A percentile compares a stretch with the other conserved stretches of the same genome.
These are phyloP conservation scores for Ophiostoma ips DNA, from an alignment of 2,329 filamentous ascomycete genomes.

Conservation along the genomic window DNA sequence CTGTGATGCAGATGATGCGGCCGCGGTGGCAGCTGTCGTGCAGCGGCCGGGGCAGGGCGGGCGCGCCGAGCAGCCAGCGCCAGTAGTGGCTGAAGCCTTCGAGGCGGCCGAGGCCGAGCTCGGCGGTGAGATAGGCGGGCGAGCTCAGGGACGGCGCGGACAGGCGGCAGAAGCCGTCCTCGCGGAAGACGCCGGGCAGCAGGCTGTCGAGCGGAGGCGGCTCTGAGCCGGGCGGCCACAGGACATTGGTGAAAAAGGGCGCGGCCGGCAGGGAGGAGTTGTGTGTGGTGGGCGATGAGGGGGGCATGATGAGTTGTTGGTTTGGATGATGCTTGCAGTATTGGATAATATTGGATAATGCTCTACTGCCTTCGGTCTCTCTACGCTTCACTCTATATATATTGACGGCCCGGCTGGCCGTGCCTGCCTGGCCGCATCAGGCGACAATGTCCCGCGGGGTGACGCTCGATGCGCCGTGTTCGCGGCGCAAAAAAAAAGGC, in stretches of 20 bases:
- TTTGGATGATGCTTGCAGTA: not conserved
- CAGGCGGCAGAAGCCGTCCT: slow-evolving; percentile 4
- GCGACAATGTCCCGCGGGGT: too few species aligned
- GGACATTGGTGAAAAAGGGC: slow-evolving; percentile 11
- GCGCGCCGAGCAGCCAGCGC: slow-evolving; percentile 15
- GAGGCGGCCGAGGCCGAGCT: slow-evolving; percentile 14
- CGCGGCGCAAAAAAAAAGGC: too few species aligned
- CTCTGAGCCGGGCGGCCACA: not conserved
- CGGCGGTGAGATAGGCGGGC: slow-evolving; percentile 9
- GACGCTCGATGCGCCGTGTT: too few species aligned
- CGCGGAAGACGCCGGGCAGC: slow-evolving; percentile 12
- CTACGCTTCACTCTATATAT: too few species aligned
- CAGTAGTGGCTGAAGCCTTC: slow-evolving; percentile 13
- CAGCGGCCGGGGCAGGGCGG: slow-evolving; percentile 15
- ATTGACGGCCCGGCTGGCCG: too few species aligned
- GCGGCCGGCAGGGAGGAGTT: not conserved
- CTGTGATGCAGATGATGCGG: slow-evolving; percentile 17
- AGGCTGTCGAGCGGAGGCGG: slow-evolving; percentile 10
- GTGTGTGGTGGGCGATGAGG: not conserved
- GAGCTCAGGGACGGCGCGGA: slow-evolving; percentile 8
- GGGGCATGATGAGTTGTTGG: not conserved
- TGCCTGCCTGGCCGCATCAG: too few species aligned
- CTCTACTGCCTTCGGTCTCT: too few species aligned
- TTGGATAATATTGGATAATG: too few species aligned
- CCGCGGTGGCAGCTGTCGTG: slow-evolving; percentile 14